A percentile compares a stretch with the other conserved stretches of the same genome.
Evolutionary conservation across 208 protist genomes (phyloP).

Genomic region (Phytomonas francai): DNA sequence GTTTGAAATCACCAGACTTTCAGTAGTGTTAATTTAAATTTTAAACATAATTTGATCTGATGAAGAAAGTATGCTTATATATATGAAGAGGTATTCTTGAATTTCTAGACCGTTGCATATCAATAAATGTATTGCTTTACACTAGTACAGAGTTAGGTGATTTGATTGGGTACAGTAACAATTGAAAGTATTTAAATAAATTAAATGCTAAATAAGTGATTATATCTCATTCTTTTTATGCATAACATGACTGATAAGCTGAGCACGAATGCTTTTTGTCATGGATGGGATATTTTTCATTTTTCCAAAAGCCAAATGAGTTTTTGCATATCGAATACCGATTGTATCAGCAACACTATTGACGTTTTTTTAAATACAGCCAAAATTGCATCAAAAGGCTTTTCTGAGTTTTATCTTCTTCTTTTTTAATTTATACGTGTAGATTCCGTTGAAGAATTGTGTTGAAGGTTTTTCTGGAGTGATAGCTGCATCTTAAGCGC

Average conservation of each 20-base stretch:
- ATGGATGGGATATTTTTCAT: neutral
- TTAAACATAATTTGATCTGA: neutral
- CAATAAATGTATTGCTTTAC: neutral
- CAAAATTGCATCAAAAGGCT: conserved; percentile 7
- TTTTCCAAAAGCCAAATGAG: neutral
- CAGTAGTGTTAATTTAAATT: neutral
- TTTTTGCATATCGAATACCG: neutral
- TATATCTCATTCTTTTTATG: neutral
- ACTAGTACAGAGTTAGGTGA: neutral
- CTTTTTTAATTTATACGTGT: neutral
- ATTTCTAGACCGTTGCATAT: neutral
- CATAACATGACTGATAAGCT: neutral
- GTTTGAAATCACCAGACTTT: neutral
- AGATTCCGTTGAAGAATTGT: neutral
- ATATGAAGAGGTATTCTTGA: neutral
- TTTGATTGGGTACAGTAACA: neutral
- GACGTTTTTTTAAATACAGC: neutral
- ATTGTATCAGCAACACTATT: neutral
- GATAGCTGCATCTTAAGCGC: neutral
- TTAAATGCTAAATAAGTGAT: neutral
- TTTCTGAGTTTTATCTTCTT: conserved; percentile 15
- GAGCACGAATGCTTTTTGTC: neutral
- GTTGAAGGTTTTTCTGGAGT: neutral
- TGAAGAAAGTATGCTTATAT: neutral
- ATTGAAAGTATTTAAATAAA: conserved; percentile 4